These are phyloP conservation scores for Cytospora chrysosperma DNA, from an alignment of 2,329 filamentous ascomycete species.

Conservation along the genomic window DNA sequence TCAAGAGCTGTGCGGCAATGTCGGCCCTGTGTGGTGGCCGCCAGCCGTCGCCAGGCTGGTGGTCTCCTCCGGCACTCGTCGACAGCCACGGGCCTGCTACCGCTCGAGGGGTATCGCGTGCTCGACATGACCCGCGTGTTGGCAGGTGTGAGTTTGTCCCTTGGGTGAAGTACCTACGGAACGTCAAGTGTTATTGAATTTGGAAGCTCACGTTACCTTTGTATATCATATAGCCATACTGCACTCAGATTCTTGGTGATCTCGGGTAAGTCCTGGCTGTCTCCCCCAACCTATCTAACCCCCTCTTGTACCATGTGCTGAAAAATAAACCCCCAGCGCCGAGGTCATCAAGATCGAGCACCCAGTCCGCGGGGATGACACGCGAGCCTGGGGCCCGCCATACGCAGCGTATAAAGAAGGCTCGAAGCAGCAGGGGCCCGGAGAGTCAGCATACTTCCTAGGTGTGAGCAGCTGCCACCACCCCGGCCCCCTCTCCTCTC, in stretches of 20 bases:
- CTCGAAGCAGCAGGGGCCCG: constrained; percentile 63
- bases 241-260: constrained; percentile 94
- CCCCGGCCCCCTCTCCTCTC: no score
- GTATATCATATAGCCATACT: constrained; percentile 80
- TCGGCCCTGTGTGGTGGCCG: background rate
- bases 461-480: constrained; percentile 55
- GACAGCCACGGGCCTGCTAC: constrained; percentile 41
- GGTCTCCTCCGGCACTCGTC: constrained; percentile 5
- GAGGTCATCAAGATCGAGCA: constrained; percentile 98
- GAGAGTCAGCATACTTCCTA: constrained; percentile 94
- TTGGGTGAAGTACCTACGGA: no score
- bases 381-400: constrained; percentile 92
- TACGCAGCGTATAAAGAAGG: constrained; percentile 75
- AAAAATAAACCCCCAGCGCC: constrained; percentile 62
- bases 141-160: constrained; percentile 78
- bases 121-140: constrained; percentile 96
- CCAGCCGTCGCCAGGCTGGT: background rate
- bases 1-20: background rate
- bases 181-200: background rate
- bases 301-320: constrained; percentile 25
- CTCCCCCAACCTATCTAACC: constrained; percentile 27
- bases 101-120: constrained; percentile 82
- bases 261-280: constrained; percentile 66
- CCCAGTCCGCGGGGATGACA: constrained; percentile 87
- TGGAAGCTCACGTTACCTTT: background rate